Evolutionary conservation across 192 early-diverging fungal genomes (phyloP), one percentile per base, ranked within the genome.

Genomic region (Bifiguratus adelaidae): DNA sequence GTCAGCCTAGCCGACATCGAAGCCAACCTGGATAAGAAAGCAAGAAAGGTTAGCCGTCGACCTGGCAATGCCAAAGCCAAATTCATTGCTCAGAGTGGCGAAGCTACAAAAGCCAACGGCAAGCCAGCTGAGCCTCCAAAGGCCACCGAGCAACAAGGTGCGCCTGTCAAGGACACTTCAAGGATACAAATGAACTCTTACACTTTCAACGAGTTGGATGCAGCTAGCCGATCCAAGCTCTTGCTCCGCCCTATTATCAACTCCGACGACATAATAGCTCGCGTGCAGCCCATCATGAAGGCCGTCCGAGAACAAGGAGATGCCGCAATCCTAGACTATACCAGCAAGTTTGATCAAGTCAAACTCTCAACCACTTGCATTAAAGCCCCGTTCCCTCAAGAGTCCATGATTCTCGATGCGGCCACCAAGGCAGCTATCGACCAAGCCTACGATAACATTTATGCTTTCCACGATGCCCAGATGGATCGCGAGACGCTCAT

Each of bases 61-160:
- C 78, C 86, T 6, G 94, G 95, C 13, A 78, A 99, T 63, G 88
- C 92, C n/a, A 99, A 99, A 61, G 86, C 90, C 24, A 67, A 88
- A 46, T 85, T 71, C 68, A 63, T 60, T 22, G 20, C 48, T 50
- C 48, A 34, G 26, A 41, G 41, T 11, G 40, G 44, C 6, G 33
- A 54, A 2, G 25, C 42, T 8, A 45, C 50, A 12, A 38, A 44
- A 30, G 34, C 52, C 15, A 29, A 36, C 41, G 44, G 63, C 2
- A 50, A 62, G 23, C 57, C 54, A 37, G 35, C 58, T 6, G 40
- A 53, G 0, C 21, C 27, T n/a, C 54, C 62, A 5, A 73, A 77
- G 37, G 73, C 64, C 23, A n/a, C n/a, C n/a, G n/a, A n/a, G n/a
- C n/a, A n/a, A n/a, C n/a, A n/a, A n/a, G n/a, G n/a, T n/a, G n/a